phyloP scores from a whole-genome alignment of 306 rosid species.

The Citrullus amarus region DNA sequence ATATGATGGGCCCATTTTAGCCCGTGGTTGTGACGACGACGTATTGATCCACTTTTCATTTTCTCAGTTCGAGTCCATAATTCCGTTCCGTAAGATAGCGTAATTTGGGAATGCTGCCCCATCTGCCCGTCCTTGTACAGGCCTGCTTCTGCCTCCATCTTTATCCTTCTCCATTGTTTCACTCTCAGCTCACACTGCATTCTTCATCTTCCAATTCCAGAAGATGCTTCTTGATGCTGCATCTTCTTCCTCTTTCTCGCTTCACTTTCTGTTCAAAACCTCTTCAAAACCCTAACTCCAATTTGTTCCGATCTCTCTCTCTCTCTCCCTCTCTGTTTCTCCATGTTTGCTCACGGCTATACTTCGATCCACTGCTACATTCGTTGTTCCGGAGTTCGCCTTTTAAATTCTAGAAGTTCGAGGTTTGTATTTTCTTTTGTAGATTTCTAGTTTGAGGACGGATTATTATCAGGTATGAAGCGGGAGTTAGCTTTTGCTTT shows the following conservation, averaged over 20 bases:
- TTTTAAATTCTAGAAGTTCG: not conserved
- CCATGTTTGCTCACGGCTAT: not conserved
- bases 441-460: constrained; percentile 12
- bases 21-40: not conserved
- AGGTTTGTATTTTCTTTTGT: not conserved
- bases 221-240: constrained; percentile 28
- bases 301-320: not conserved
- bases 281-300: not conserved
- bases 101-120: not conserved
- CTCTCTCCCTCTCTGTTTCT: not conserved
- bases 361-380: constrained; percentile 1
- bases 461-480: constrained; percentile 26
- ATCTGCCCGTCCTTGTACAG: not conserved
- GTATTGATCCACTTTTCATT: not conserved
- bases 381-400: not conserved
- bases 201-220: constrained; percentile 22
- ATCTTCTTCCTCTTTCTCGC: not conserved
- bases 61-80: not conserved
- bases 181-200: constrained; percentile 11
- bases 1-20: not conserved
- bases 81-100: not conserved
- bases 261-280: not conserved
- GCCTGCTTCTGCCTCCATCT: not conserved
- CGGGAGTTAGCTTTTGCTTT: constrained; percentile 33
- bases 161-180: constrained; percentile 2